Base-by-base conservation (phyloP, 2,329 filamentous ascomycete species). In the Pseudogymnoascus sp. region DNA sequence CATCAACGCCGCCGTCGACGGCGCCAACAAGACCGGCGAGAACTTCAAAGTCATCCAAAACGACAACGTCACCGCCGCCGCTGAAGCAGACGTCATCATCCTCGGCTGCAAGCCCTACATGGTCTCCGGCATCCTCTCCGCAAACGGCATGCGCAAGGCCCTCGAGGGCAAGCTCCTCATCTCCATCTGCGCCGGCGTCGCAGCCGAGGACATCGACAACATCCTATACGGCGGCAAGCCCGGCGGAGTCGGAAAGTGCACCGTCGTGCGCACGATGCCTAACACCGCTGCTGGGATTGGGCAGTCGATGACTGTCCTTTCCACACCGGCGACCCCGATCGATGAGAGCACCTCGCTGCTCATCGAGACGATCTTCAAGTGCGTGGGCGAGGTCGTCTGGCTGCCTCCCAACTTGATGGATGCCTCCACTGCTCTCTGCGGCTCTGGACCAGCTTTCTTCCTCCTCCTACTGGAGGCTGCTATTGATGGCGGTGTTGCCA, bases 241-340 rank as follows among this genome's bases (percentile, higher is more conserved):
- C 37, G 74, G 75, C n/a, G 74, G 79, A 64, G 75, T 77, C 67
- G 63, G 62, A 25, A 58, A 60, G 18, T 88, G 84, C 74, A 79
- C 82, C 42, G 80, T 94, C 48, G 86, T 95, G 4, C 82, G 90
- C 33, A 90, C 88, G 61, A 91, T 95, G 84, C 90, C 90, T 68
- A 95, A 95, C 77, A 92, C 89, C 0, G 90, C 90, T 9, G 86
- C 87, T 27, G 81, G 89, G 58, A 87, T 95, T 63, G 78, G 89
- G 55, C 87, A 95, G 74, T 87, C 84, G 67, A 94, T 94, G 89
- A 93, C 87, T 3, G 85, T 94, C 61, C 87, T 96, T 67, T 86
- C 84, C 58, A 85, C 81, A 52, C 79, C 81, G 5, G 78, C 77
- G 7, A 83, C 86, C 7, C 80, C 85, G 2, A 77, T 90, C 12